These are phyloP conservation scores for Lepidium aucheri DNA, from an alignment of 345 rosid genomes.

Conservation along the genomic window DNA sequence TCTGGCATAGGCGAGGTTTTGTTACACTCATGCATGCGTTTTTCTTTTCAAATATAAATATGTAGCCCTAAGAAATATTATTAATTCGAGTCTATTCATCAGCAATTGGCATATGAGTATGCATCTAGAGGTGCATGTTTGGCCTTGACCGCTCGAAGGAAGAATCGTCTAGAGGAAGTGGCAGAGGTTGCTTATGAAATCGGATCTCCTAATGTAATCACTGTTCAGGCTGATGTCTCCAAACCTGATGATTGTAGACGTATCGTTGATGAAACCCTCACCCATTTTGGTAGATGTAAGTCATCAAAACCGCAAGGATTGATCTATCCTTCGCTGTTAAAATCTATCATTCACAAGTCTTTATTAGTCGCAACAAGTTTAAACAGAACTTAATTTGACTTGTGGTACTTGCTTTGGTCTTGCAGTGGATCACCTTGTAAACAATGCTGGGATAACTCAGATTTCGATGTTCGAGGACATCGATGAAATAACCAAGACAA, in stretches of 20 bases:
- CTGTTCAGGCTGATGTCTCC: slow-evolving; percentile 39
- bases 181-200: slow-evolving; percentile 36
- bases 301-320: neutral
- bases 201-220: slow-evolving; percentile 47
- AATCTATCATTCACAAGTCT: neutral
- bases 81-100: neutral
- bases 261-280: slow-evolving; percentile 38
- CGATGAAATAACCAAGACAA: slow-evolving; percentile 25
- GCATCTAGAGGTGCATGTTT: slow-evolving; percentile 49
- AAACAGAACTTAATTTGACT: neutral
- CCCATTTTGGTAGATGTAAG: slow-evolving; percentile 44
- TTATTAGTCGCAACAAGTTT: neutral
- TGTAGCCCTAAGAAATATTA: too few species aligned
- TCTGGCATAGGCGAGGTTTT: slow-evolving; percentile 67
- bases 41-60: too few species aligned
- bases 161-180: slow-evolving; percentile 32
- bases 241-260: slow-evolving; percentile 42
- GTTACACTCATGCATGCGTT: neutral
- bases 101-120: slow-evolving; percentile 56
- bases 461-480: slow-evolving; percentile 39
- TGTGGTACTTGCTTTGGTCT: neutral
- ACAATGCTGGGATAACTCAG: slow-evolving; percentile 37
- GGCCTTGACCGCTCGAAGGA: slow-evolving; percentile 41
- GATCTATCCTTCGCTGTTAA: neutral
- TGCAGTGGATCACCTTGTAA: slow-evolving; percentile 53